These are phyloP conservation scores for Oryza glumipatula DNA, from an alignment of 176 grass and related monocot genomes.

Conservation along the genomic window DNA sequence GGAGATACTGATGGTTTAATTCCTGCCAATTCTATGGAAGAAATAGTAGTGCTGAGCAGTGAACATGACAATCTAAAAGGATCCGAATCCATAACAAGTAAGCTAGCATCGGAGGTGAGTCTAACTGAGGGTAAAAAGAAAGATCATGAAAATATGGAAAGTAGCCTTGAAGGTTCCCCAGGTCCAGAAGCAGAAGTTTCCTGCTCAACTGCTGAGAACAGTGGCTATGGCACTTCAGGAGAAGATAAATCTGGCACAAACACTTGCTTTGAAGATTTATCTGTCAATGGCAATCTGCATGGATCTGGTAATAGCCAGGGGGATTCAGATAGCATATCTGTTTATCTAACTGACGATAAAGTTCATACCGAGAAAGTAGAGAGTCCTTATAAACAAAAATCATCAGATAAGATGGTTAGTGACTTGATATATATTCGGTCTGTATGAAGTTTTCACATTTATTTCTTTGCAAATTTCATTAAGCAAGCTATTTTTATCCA, in stretches of 20 bases:
- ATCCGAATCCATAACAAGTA: slow-evolving; percentile 47
- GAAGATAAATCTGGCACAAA: slow-evolving; percentile 37
- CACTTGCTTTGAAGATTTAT: slow-evolving; percentile 23
- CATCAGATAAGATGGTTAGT: slow-evolving; percentile 81
- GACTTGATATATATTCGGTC: slow-evolving; percentile 28
- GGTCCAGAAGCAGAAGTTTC: slow-evolving; percentile 47
- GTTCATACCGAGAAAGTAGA: slow-evolving; percentile 54
- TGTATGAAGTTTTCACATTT: slow-evolving; percentile 21
- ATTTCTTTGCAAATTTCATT: slow-evolving; percentile 8
- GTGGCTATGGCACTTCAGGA: slow-evolving; percentile 41
- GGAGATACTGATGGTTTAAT: slow-evolving; percentile 35
- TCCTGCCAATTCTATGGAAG: slow-evolving; percentile 48
- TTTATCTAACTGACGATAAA: slow-evolving; percentile 52
- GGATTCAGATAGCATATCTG: slow-evolving; percentile 45
- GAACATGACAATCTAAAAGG: slow-evolving; percentile 46
- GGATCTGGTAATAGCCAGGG: slow-evolving; percentile 47
- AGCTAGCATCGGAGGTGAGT: slow-evolving; percentile 13
- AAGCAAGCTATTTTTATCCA: slow-evolving; percentile 20
- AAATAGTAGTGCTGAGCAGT: slow-evolving; percentile 34
- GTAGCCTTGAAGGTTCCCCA: slow-evolving; percentile 27
- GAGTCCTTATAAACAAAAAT: slow-evolving; percentile 68
- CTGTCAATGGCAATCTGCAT: slow-evolving; percentile 44
- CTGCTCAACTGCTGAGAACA: slow-evolving; percentile 44
- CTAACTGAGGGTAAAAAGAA: slow-evolving; percentile 37
- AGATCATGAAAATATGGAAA: slow-evolving; percentile 37